Base-by-base conservation (phyloP, 805 yeast genomes). In the Pichia thaimueangensis region DNA sequence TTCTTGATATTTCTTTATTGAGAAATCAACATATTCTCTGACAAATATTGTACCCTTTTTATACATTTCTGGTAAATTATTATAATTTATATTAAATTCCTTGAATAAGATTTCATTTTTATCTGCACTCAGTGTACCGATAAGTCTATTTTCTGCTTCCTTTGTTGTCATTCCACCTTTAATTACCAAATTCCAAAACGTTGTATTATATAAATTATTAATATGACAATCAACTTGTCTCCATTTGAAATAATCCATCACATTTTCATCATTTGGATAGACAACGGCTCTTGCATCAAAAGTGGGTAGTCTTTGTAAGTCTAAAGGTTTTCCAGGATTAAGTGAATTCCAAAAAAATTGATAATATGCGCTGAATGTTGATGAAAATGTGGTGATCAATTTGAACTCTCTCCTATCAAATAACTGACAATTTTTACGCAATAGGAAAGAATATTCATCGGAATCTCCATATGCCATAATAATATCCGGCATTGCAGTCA, bases 221-320 rank as follows among this genome's bases (percentile, higher is more conserved):
- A 93, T 93, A 64, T 93, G 98, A 39, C 93, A 93, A 58, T 93
- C 98, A 1, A 82, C 97, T 58, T 86, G 97, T 51, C 98, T 73
- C 98, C 98, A 93, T 43, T 84, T 68, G 49, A 93, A 74, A 58
- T 93, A 93, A 60, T 91, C 97, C 43, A 86, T 69, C 2, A 91
- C 68, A 1, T 68, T 64, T 5, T 65, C 54, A 15, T 67, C 49
- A 42, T 71, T 76, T 0, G 98, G 98, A 52, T 93, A 93, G 1
- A 78, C 63, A 8, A 93, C 93, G 2, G 94, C 94, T 36, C 98
- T 67, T 0, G 94, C 88, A 61, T 93, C 98, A 60, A 93, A 93
- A 13, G 84, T 79, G 0, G 98, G 97, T 28, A 91, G 58, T 45
- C 80, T 70, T 12, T 68, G 73, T 2, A 55, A 16, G 10, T 47